Base-by-base conservation (phyloP, 2,329 filamentous ascomycete species). In the Hansfordia pulvinata region DNA sequence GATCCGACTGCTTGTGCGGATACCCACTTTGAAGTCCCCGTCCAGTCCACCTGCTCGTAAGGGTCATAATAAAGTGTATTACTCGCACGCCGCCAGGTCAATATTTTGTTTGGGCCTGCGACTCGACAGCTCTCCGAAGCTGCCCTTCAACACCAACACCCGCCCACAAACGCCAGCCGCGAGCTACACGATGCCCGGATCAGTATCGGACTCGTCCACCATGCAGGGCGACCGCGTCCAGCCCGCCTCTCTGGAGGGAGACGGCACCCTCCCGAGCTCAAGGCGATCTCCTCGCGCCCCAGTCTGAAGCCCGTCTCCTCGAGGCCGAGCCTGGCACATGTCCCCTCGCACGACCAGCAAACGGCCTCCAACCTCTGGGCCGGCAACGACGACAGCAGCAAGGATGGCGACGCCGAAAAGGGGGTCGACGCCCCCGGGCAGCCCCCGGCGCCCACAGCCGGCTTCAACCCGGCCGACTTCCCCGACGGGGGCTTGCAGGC, bases 401-500 rank as follows among this genome's bases (percentile, higher is more conserved):
- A 28, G 24, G 20, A 30, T n/a, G n/a, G n/a, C n/a, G n/a, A n/a
- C n/a, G n/a, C n/a, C n/a, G n/a, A n/a, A n/a, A 46, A 43, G 24
- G 34, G 30, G 24, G 34, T 25, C 20, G 30, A 30, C 6, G 35
- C 21, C n/a, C 8, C 28, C 11, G 29, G 27, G 12, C 27, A 26
- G 14, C 17, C 28, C 2, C 21, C 12, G 17, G 19, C 12, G 10
- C 25, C 29, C 35, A 16, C 26, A 23, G 40, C 45, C 12, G 52
- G 46, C 4, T 44, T 53, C 33, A 54, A 52, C 28, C 59, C 62
- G 6, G 46, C 48, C n/a, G 62, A 67, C 34, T 72, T 71, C 30
- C 70, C 70, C 1, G 70, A 76, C 38, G 70, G 70, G 20, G 70
- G 70, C 3, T 23, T 43, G 3, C 49, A 63, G 34, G 71, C 72